Conservation (phyloP, 208 protist species). For the Acanthamoeba divionensis region DNA sequence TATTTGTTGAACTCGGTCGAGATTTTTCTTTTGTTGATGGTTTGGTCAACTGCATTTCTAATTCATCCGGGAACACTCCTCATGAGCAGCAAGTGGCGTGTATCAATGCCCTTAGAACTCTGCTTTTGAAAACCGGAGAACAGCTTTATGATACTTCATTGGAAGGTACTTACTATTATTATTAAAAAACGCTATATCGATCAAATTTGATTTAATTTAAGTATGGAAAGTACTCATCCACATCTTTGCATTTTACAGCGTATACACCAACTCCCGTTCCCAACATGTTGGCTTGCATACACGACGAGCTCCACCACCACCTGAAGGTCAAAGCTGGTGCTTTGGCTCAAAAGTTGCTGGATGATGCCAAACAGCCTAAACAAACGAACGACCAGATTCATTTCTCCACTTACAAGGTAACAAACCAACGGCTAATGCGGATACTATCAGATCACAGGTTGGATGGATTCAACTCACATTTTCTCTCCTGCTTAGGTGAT, state of each 20-base stretch:
- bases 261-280: conserved; percentile 7
- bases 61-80: neutral
- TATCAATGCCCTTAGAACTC: neutral
- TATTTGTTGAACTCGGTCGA: neutral
- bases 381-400: neutral
- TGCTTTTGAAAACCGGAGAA: neutral
- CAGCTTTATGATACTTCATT: conserved; percentile 7
- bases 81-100: conserved; percentile 4
- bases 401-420: conserved; percentile 3
- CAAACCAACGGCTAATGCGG: neutral
- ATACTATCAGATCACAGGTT: neutral
- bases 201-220: neutral
- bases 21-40: neutral
- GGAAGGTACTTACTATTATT: neutral
- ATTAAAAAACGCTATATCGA: neutral
- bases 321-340: neutral
- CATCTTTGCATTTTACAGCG: neutral
- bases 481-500: neutral
- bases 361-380: neutral
- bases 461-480: neutral
- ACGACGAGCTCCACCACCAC: conserved; percentile 1
- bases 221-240: neutral
- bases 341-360: neutral
- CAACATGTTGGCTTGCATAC: conserved; percentile 22
- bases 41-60: neutral